Conservation (phyloP, 2,329 filamentous ascomycete genomes). For the Penicillium sp. region DNA sequence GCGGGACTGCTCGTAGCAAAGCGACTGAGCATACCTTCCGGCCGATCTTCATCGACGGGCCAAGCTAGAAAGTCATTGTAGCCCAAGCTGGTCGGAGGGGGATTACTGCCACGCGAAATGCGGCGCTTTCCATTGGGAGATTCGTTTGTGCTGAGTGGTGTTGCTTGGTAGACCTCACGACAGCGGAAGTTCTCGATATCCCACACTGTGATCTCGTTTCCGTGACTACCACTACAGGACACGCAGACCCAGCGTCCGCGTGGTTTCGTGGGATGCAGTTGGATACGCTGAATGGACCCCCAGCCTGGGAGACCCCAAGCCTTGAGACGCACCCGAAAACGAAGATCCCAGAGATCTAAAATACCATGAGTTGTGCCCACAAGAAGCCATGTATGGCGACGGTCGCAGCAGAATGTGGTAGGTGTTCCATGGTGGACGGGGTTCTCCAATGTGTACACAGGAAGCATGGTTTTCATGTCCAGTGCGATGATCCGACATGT, state of each 20-base stretch:
- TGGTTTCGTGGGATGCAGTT: conserved; percentile 70
- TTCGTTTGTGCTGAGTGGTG: conserved; percentile 29
- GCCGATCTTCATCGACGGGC: conserved; percentile 82
- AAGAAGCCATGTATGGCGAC: conserved; percentile 81
- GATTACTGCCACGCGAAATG: conserved; percentile 46
- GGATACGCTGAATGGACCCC: conserved; percentile 70
- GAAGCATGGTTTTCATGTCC: conserved; percentile 78
- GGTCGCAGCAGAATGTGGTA: conserved; percentile 84
- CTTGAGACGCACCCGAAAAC: conserved; percentile 83
- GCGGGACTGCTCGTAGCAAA: conserved; percentile 56
- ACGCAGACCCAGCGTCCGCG: conserved; percentile 82
- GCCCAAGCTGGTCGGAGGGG: conserved; percentile 18
- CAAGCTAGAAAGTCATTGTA: conserved; percentile 69
- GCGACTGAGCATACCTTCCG: conserved; percentile 77
- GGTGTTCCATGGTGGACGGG: conserved; percentile 87
- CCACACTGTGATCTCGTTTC: conserved; percentile 84
- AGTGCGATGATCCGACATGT: conserved; percentile 75
- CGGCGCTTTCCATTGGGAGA: conserved; percentile 33
- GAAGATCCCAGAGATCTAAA: conserved; percentile 88
- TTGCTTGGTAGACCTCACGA: conserved; percentile 74
- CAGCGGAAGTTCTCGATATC: conserved; percentile 87
- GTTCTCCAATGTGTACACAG: conserved; percentile 75
- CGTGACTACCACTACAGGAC: conserved; percentile 76
- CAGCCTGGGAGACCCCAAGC: conserved; percentile 83
- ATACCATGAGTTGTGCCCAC: conserved; percentile 90